Conservation (phyloP, 768 basidiomycete species). For the Boletus subcaerulescens region DNA sequence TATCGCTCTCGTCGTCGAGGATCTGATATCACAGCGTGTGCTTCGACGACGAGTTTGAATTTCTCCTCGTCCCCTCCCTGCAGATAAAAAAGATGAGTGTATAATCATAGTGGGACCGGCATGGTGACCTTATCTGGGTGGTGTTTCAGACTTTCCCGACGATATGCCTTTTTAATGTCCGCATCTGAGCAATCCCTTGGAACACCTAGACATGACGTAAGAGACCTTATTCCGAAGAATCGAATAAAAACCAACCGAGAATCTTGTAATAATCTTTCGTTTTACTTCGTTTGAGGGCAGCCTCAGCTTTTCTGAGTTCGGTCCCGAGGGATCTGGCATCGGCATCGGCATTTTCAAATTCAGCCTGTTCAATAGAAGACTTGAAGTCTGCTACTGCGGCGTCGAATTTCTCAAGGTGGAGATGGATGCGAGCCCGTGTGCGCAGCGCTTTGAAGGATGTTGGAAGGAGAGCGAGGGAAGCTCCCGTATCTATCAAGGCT, state of each 20-base stretch:
- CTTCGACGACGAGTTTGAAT: slow-evolving; percentile 88
- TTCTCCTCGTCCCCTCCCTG: slow-evolving; percentile 94
- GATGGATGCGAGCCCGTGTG: slow-evolving; percentile 77
- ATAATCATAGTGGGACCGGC: not conserved
- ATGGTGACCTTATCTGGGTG: slow-evolving; percentile 76
- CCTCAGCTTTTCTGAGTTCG: slow-evolving; percentile 81
- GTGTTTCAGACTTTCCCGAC: slow-evolving; percentile 80
- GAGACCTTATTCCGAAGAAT: not conserved
- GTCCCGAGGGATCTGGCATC: slow-evolving; percentile 59
- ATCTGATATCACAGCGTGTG: slow-evolving; percentile 79
- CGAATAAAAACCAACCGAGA: slow-evolving; percentile 37
- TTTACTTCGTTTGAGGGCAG: slow-evolving; percentile 80
- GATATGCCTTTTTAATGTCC: slow-evolving; percentile 91
- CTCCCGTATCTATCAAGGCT: slow-evolving; percentile 69
- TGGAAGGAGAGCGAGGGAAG: slow-evolving; percentile 59
- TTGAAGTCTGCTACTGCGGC: slow-evolving; percentile 73
- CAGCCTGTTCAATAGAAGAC: slow-evolving; percentile 71
- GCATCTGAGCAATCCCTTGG: slow-evolving; percentile 56
- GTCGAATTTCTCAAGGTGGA: slow-evolving; percentile 75
- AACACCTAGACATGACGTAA: slow-evolving; percentile 27
- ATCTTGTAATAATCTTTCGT: slow-evolving; percentile 90
- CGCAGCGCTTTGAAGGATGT: slow-evolving; percentile 82
- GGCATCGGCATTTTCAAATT: slow-evolving; percentile 56
- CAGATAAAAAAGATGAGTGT: slow-evolving; percentile 9
- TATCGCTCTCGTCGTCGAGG: slow-evolving; percentile 69